Evolutionary conservation across 2,329 filamentous ascomycete species (phyloP).

Genomic region (Cytospora leucostoma): DNA sequence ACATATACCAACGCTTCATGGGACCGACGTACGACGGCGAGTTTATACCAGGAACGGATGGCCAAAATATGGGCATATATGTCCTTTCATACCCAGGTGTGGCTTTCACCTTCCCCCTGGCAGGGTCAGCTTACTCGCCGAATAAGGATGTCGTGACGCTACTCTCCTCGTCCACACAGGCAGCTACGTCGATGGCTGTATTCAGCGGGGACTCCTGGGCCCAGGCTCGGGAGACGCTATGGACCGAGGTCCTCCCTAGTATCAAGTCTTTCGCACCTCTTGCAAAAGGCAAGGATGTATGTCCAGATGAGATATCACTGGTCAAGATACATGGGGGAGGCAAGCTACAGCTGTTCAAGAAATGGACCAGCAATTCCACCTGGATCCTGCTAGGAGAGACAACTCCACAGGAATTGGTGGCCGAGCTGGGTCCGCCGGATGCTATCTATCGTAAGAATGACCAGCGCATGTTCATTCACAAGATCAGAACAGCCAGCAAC

Average conservation of each 20-base stretch:
- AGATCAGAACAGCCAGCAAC: slow-evolving; percentile 57
- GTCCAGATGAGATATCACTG: slow-evolving; percentile 86
- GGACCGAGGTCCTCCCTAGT: slow-evolving; percentile 72
- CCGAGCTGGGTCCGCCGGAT: slow-evolving; percentile 89
- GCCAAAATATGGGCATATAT: slow-evolving; percentile 69
- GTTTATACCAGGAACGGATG: slow-evolving; percentile 68
- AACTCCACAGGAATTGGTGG: slow-evolving; percentile 86
- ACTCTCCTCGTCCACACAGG: slow-evolving; percentile 74
- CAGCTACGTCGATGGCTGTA: slow-evolving; percentile 84
- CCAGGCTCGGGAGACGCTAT: slow-evolving; percentile 74
- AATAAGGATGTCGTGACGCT: slow-evolving; percentile 81
- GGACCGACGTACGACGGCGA: slow-evolving; percentile 94
- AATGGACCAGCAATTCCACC: slow-evolving; percentile 65
- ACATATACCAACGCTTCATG: slow-evolving; percentile 91
- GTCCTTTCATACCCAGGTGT: slow-evolving; percentile 93
- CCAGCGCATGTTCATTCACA: slow-evolving; percentile 84
- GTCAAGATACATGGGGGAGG: slow-evolving; percentile 78
- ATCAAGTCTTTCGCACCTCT: slow-evolving; percentile 71
- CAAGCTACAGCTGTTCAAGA: slow-evolving; percentile 73
- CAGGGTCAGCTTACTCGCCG: slow-evolving; percentile 72
- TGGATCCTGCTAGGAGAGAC: slow-evolving; percentile 81
- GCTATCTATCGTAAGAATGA: slow-evolving; percentile 92
- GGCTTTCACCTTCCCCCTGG: slow-evolving; percentile 85
- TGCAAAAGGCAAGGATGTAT: slow-evolving; percentile 71
- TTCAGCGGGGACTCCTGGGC: slow-evolving; percentile 92